Base-by-base conservation (phyloP, 164 flowering plant species). In the Chloranthus sessilifolius region DNA sequence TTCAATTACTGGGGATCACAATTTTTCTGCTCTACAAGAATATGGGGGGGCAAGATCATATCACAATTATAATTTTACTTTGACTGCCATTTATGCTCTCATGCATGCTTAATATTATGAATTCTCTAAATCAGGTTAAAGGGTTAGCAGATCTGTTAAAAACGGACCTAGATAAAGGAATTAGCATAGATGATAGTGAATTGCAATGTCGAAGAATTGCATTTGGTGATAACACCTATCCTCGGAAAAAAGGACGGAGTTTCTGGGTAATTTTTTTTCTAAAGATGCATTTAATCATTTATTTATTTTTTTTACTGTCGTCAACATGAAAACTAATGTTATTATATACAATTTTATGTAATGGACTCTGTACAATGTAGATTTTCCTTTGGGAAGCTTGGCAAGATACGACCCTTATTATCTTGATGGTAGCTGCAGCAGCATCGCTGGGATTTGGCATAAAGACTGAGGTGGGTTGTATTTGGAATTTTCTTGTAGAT, bases 331-430 rank as follows among this genome's bases (percentile, higher is more conserved):
- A 21, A 25, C 12, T 34, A 4, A 15, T 16, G 25, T 21, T 31
- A 7, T 25, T 42, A 24, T 24, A 26, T 3, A 2, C 12, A 26
- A 22, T 10, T 43, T 27, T 34, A 1, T 16, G 26, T 2, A 9
- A 21, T 27, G 3, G 46, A 16, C 17, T 38, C 34, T 45, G 7
- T 27, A 9, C 17, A 17, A 15, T 62, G 20, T 45, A 94, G 99
- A 71, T 61, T 59, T 94, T 94, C 59, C 73, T 94, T 19, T 89
- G 91, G 97, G 97, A 94, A 59, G 95, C 99, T 43, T 89, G 97
- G 76, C 85, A 84, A 55, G 97, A 94, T 62, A 67, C 86, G 5
- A 94, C 99, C 10, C 74, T 89, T 41, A 81, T 94, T 50, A 94
- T 94, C 66, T 66, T 94, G 78, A 89, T 94, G 76, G 50, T 85